A percentile compares a stretch with the other conserved stretches of the same genome.
These are phyloP conservation scores for Fusarium sp. DNA, from an alignment of 2,329 filamentous ascomycete species.

Conservation along the genomic window DNA sequence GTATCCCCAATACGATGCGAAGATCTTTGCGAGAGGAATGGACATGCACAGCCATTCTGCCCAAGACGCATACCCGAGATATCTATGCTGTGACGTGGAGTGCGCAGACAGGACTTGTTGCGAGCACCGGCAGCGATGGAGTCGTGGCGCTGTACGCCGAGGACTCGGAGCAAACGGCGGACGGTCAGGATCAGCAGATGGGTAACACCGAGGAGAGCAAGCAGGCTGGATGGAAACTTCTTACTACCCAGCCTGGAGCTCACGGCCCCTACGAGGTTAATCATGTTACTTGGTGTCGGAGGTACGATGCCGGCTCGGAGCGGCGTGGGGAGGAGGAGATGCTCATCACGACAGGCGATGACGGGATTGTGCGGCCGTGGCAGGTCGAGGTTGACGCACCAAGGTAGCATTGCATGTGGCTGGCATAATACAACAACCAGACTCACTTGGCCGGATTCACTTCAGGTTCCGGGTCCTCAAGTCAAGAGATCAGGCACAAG, in stretches of 20 bases:
- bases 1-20: slow-evolving; percentile 90
- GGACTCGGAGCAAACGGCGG: slow-evolving; percentile 27
- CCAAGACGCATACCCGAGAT: slow-evolving; percentile 77
- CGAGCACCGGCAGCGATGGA: slow-evolving; percentile 90
- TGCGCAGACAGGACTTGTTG: slow-evolving; percentile 75
- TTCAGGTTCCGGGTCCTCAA: neutral
- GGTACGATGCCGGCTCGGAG: slow-evolving; percentile 72
- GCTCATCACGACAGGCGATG: slow-evolving; percentile 89
- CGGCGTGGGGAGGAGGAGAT: slow-evolving; percentile 76
- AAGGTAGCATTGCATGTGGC: slow-evolving; percentile 16
- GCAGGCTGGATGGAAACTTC: slow-evolving; percentile 71
- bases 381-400: slow-evolving; percentile 53
- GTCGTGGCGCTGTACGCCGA: slow-evolving; percentile 74
- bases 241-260: slow-evolving; percentile 74
- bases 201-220: slow-evolving; percentile 15
- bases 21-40: slow-evolving; percentile 82
- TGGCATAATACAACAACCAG: neutral
- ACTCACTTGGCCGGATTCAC: neutral
- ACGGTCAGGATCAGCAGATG: slow-evolving; percentile 45
- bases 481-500: neutral
- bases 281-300: slow-evolving; percentile 85
- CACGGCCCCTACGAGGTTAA: slow-evolving; percentile 97
- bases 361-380: slow-evolving; percentile 89
- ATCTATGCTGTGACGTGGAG: slow-evolving; percentile 91
- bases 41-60: slow-evolving; percentile 79